A percentile compares a stretch with the other conserved stretches of the same genome.
Conservation (phyloP, 2,329 filamentous ascomycete genomes). For the Calonectria montana region DNA sequence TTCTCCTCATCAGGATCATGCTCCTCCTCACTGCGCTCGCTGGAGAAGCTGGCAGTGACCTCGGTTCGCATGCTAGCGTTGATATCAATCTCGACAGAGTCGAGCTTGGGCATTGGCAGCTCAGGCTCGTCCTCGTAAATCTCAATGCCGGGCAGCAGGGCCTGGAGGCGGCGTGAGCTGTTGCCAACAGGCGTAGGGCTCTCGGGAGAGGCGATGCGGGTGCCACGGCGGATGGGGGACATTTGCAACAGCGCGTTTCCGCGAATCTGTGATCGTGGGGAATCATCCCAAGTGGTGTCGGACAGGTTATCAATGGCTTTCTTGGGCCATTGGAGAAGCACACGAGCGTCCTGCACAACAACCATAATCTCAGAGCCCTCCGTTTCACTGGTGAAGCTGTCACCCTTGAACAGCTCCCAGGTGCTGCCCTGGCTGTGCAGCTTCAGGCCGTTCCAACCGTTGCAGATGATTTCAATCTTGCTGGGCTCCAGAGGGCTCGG, state of each 20-base stretch:
- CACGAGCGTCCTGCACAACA: constrained; percentile 92
- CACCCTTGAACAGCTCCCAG: constrained; percentile 87
- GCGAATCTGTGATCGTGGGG: constrained; percentile 52
- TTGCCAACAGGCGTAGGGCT: constrained; percentile 69
- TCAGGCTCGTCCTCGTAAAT: constrained; percentile 77
- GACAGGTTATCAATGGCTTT: constrained; percentile 68
- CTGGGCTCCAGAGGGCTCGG: constrained; percentile 75
- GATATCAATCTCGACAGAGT: constrained; percentile 36
- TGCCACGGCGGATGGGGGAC: constrained; percentile 67
- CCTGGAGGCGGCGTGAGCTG: constrained; percentile 58
- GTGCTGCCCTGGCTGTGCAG: constrained; percentile 90
- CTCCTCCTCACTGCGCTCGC: constrained; percentile 69
- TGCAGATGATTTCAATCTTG: constrained; percentile 88
- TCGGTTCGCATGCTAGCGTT: constrained; percentile 63
- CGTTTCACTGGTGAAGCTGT: constrained; percentile 90
- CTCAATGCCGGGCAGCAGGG: constrained; percentile 71
- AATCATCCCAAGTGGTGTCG: constrained; percentile 79
- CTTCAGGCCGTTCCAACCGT: constrained; percentile 96
- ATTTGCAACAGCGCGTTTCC: constrained; percentile 62
- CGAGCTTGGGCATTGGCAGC: constrained; percentile 49
- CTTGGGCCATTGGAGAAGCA: constrained; percentile 88
- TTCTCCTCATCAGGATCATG: constrained; percentile 93
- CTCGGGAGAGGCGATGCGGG: constrained; percentile 77
- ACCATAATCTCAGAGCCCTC: constrained; percentile 92
- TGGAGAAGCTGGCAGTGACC: constrained; percentile 64